phyloP scores from a whole-genome alignment of 2,329 filamentous ascomycete genomes.

The Sordariomycetes sp. region DNA sequence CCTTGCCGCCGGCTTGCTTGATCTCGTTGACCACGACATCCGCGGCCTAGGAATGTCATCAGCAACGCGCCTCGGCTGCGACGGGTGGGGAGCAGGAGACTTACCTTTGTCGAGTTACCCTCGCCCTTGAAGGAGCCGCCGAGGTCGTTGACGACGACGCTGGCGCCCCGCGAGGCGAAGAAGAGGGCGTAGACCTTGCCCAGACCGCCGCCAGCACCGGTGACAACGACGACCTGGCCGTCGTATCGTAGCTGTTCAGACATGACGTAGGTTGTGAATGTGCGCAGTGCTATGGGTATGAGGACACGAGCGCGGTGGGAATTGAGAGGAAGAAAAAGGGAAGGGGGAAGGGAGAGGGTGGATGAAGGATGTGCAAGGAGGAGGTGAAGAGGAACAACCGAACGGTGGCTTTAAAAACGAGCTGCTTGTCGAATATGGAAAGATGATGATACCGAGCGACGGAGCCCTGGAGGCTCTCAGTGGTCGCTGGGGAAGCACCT shows the following conservation, averaged over 20 bases:
- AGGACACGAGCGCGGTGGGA: neutral
- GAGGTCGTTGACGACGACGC: conserved; percentile 93
- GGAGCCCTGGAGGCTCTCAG: conserved; percentile 1
- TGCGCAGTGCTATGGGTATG: neutral
- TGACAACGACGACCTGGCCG: conserved; percentile 76
- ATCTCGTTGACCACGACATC: conserved; percentile 79
- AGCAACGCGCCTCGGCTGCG: no score
- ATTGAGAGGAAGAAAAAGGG: conserved; percentile 2
- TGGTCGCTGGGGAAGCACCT: neutral
- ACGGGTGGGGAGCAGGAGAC: conserved; percentile 14
- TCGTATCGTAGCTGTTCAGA: conserved; percentile 67
- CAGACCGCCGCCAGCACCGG: conserved; percentile 70
- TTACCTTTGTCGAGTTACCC: conserved; percentile 76
- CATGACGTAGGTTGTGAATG: conserved; percentile 36
- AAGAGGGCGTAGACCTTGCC: conserved; percentile 80
- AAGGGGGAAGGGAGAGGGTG: conserved; percentile 1
- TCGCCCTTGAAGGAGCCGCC: conserved; percentile 91
- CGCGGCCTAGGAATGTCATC: conserved; percentile 48
- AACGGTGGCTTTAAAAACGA: neutral
- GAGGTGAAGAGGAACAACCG: conserved; percentile 2
- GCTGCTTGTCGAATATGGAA: neutral
- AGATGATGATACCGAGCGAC: neutral
- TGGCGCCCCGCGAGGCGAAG: conserved; percentile 86
- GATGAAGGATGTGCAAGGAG: neutral
- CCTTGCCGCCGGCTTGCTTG: conserved; percentile 82